phyloP scores from a whole-genome alignment of 2,329 filamentous ascomycete genomes.

The Fusarium sambucinum region DNA sequence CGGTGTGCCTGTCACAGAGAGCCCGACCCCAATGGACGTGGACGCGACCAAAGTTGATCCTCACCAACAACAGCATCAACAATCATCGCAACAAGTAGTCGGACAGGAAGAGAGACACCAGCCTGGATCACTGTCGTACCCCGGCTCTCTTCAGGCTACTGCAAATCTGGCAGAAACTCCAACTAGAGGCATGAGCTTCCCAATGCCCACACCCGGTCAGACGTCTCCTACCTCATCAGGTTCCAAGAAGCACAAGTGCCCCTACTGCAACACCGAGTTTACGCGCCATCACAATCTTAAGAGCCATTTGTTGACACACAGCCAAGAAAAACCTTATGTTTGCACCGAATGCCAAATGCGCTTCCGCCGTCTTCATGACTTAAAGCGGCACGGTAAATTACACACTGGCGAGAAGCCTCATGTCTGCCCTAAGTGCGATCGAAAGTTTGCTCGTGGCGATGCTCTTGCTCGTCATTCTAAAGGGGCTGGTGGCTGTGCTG shows the following conservation, averaged over 20 bases:
- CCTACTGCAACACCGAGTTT: constrained; percentile 96
- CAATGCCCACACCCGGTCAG: constrained; percentile 61
- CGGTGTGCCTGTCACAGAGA: constrained; percentile 61
- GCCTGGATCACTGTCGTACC: constrained; percentile 67
- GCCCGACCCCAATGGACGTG: constrained; percentile 67
- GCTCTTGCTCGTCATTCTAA: constrained; percentile 95
- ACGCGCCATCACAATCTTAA: constrained; percentile 98
- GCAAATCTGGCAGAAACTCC: constrained; percentile 59
- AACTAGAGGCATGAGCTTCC: constrained; percentile 68
- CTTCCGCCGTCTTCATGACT: constrained; percentile 91
- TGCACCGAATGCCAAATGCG: constrained; percentile 94
- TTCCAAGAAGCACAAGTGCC: constrained; percentile 94
- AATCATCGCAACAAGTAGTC: constrained; percentile 56
- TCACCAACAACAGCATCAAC: constrained; percentile 48
- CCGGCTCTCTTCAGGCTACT: constrained; percentile 62
- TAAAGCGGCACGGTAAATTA: constrained; percentile 96
- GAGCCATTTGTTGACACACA: constrained; percentile 96
- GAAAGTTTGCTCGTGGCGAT: constrained; percentile 95
- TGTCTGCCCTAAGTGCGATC: constrained; percentile 92
- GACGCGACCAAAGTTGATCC: constrained; percentile 53
- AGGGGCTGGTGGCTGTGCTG: constrained; percentile 93
- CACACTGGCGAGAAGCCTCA: constrained; percentile 97
- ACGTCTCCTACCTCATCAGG: constrained; percentile 68
- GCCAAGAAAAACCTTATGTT: constrained; percentile 96
- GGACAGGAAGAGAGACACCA: constrained; percentile 65